These are phyloP conservation scores for Cardamine resedifolia DNA, from an alignment of 345 rosid genomes.

Conservation along the genomic window DNA sequence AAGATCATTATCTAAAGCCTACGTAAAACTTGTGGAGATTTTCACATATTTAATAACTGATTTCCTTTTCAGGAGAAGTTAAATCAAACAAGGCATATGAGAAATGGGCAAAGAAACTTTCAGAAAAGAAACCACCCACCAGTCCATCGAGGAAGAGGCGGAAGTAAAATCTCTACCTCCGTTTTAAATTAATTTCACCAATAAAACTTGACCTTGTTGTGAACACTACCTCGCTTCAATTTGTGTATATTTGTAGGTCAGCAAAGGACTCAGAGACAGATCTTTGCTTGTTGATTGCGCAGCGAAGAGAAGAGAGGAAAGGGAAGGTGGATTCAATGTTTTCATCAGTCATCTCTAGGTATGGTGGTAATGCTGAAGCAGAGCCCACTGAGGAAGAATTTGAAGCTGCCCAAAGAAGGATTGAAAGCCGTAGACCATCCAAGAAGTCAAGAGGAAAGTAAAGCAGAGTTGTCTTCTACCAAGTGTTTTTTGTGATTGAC, in stretches of 20 bases:
- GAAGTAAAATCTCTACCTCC: constrained; percentile 46
- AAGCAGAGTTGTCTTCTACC: constrained; percentile 5
- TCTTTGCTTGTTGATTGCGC: constrained; percentile 55
- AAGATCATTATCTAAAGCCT: neutral
- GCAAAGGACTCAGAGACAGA: constrained; percentile 54
- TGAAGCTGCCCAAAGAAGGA: constrained; percentile 68
- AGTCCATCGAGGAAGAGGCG: constrained; percentile 53
- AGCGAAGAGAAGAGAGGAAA: constrained; percentile 64
- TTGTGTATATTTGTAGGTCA: constrained; percentile 39
- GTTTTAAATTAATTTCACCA: neutral
- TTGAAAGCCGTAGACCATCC: constrained; percentile 46
- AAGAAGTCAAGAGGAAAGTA: constrained; percentile 50
- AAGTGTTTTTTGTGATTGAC: neutral
- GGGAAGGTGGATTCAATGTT: constrained; percentile 74
- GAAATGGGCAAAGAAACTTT: constrained; percentile 74
- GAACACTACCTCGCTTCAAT: neutral
- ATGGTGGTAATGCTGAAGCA: constrained; percentile 52
- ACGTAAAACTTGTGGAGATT: neutral
- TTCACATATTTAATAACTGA: neutral
- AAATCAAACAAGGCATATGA: constrained; percentile 68
- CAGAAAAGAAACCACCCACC: constrained; percentile 60
- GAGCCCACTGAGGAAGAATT: constrained; percentile 94
- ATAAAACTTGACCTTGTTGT: neutral
- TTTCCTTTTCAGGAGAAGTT: constrained; percentile 51
- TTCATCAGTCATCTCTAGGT: constrained; percentile 65